Conservation (phyloP, 2,329 filamentous ascomycete genomes). For the Colletotrichum shisoi region DNA sequence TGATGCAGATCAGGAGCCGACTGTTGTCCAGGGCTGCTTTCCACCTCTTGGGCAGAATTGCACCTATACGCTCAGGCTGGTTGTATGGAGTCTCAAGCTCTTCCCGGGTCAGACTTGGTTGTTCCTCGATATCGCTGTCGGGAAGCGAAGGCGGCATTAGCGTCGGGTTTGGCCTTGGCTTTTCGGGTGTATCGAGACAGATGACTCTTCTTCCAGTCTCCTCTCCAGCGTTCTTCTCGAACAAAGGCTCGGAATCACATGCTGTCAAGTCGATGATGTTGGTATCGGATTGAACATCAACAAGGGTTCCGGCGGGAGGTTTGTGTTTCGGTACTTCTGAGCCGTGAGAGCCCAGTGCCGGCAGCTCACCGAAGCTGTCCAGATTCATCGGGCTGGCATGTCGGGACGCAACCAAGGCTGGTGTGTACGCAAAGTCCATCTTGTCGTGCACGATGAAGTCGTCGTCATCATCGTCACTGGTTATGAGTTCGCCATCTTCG, state of each 20-base stretch:
- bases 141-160: not conserved
- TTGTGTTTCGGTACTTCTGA: not conserved
- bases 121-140: conserved; percentile 6
- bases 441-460: conserved; percentile 59
- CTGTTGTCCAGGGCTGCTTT: conserved; percentile 39
- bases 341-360: not conserved
- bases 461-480: conserved; percentile 56
- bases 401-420: not conserved
- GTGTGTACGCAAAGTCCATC: not conserved
- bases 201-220: conserved; percentile 1
- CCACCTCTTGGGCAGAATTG: conserved; percentile 40
- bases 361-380: conserved; percentile 5
- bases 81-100: conserved; percentile 31
- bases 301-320: not conserved
- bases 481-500: conserved; percentile 60
- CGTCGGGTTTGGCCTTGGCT: not conserved
- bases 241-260: conserved; percentile 24
- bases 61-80: conserved; percentile 34
- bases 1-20: conserved; percentile 45
- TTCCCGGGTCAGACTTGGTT: conserved; percentile 6
- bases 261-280: conserved; percentile 35
- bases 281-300: not conserved
- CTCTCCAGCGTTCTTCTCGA: not conserved
- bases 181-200: conserved; percentile 31
- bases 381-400: conserved; percentile 22